Evolutionary conservation across 2,329 filamentous ascomycete species (phyloP), one percentile per base, ranked within the genome.

Genomic region (Trichoderma oligosporum): DNA sequence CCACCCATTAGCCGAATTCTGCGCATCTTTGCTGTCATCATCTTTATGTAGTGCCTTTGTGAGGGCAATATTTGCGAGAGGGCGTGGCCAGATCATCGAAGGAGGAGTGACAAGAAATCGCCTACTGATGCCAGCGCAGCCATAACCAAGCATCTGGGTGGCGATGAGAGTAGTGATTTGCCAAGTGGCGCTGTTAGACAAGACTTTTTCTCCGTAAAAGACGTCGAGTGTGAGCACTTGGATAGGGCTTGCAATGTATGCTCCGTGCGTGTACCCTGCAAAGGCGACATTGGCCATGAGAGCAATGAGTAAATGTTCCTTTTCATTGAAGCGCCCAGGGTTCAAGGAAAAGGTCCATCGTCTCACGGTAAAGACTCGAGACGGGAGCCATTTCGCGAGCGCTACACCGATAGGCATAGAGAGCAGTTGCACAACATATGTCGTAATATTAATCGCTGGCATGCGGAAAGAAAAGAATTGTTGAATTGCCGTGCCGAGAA

Each of bases 251-350:
- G 66, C 73, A 2, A 78, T 74, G 62, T 78, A 79, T 0, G 76
- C 74, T 3, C 70, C 67, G 22, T 70, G 66, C 80, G 81, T 63
- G 74, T 82, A 56, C 0, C 64, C 63, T 1, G 57, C 61, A 45
- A 71, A 76, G 0, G 74, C 72, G 0, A 78, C 78, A 64, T 83
- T 83, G 29, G 83, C 78, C 77, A 81, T 80, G 59, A 80, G 77
- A n/a, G 76, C 75, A 45, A 82, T 76, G 4, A 82, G 66, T 62
- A 80, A 74, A 62, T 82, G 79, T 62, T 83, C 79, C 61, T 82
- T 83, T 57, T 76, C 75, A 57, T 73, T 78, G 64, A 82, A 82
- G 0, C 73, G 73, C 0, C 78, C 77, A 0, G 78, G 77, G 55
- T 81, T 81, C 5, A 73, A 61, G 0, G 64, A 70, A 20, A 75